These are phyloP conservation scores for Letharia lupina DNA, from an alignment of 495 filamentous ascomycete species.

Conservation along the genomic window DNA sequence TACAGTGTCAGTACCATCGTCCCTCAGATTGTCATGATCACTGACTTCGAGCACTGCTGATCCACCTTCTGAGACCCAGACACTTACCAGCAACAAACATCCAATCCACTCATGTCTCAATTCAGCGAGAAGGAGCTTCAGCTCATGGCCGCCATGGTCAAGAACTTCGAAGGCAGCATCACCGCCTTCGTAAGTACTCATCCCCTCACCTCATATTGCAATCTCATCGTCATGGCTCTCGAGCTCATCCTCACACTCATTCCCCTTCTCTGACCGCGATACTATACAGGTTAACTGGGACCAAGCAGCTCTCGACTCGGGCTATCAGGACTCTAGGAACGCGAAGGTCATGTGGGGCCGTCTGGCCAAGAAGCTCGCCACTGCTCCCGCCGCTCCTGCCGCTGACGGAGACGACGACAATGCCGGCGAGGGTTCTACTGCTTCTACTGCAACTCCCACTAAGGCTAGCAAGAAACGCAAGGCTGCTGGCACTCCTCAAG, in stretches of 20 bases:
- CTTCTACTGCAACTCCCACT: not conserved
- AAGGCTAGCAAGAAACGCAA: not conserved
- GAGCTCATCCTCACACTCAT: not conserved
- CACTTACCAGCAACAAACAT: not conserved
- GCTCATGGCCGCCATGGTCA: not conserved
- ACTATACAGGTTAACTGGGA: not conserved
- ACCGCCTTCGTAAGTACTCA: not conserved
- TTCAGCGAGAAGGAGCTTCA: not conserved
- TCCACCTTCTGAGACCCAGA: not conserved
- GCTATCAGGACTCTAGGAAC: not conserved
- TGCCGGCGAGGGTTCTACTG: not conserved
- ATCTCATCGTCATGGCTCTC: not conserved
- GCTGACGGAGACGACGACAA: not conserved
- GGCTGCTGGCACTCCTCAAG: not conserved
- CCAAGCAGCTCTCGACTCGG: not conserved
- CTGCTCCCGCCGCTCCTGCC: not conserved
- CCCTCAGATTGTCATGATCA: not conserved
- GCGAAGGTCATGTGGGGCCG: not conserved
- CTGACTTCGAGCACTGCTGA: not conserved
- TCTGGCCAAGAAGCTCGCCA: not conserved
- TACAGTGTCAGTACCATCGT: not conserved
- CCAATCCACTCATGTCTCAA: not conserved
- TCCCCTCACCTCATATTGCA: not conserved
- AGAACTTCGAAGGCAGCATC: not conserved
- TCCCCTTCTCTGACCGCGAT: not conserved